Percentiles rank a stretch among this genome's conserved stretches.
Evolutionary conservation across 2,329 filamentous ascomycete genomes (phyloP).

Genomic region (Colletotrichum lentis): DNA sequence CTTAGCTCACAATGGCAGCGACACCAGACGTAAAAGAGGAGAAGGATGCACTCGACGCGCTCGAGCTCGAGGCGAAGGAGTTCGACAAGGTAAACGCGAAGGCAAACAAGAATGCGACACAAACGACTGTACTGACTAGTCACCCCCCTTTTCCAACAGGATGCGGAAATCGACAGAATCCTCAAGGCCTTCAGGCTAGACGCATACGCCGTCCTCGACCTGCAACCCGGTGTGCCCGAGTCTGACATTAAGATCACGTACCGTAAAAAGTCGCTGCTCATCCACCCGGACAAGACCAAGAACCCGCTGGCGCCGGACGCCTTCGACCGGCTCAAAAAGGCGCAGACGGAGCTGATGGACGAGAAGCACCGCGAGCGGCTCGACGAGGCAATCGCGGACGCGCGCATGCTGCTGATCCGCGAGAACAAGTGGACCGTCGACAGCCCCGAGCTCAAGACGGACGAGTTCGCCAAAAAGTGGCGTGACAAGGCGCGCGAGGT

Average conservation of each 20-base stretch:
- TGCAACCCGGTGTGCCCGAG: constrained; percentile 93
- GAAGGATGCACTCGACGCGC: constrained; percentile 78
- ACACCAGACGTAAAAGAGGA: constrained; percentile 61
- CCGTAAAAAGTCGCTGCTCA: constrained; percentile 97
- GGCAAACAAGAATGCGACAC: neutral
- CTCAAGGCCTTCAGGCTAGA: constrained; percentile 83
- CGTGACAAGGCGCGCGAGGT: constrained; percentile 89
- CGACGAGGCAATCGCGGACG: constrained; percentile 95
- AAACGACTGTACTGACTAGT: neutral
- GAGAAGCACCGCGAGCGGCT: constrained; percentile 88
- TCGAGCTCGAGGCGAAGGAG: constrained; percentile 87
- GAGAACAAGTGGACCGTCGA: constrained; percentile 94
- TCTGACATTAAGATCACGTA: constrained; percentile 95
- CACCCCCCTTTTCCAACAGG: constrained; percentile 57
- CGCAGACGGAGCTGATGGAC: constrained; percentile 88
- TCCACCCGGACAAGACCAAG: constrained; percentile 97
- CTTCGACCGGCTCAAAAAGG: constrained; percentile 96
- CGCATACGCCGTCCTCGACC: constrained; percentile 89
- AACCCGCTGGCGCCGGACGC: constrained; percentile 92
- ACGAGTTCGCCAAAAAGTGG: constrained; percentile 86
- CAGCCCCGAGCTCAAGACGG: constrained; percentile 83
- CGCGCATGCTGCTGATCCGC: constrained; percentile 91
- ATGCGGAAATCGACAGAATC: constrained; percentile 95
- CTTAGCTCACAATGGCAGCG: constrained; percentile 49
- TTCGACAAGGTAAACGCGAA: constrained; percentile 76